Base-by-base conservation (phyloP, 129 eudicot genomes). In the Artemisia argyi region DNA sequence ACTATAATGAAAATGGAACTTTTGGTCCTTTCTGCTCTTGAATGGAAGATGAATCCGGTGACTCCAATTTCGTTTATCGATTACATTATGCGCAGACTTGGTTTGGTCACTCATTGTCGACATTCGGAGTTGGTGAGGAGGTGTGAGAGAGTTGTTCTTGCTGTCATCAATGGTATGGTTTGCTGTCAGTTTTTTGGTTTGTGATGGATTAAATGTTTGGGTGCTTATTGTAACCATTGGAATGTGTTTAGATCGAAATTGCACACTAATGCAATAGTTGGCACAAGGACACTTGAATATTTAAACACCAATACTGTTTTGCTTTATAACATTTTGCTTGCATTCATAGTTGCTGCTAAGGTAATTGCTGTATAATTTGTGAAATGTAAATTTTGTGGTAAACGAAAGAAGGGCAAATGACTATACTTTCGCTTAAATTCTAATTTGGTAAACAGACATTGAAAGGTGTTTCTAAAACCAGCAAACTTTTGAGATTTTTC, bases 21-120 rank as follows among this genome's bases (percentile, higher is more conserved):
- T 57, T 53, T 92, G 82, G 89, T 92, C 61, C 86, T 94, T 24
- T 79, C 97, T 57, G 75, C 93, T 55, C 93, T 94, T 30, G 47
- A 83, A 35, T 94, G 98, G 98, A 94, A 80, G 83, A 87, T 86
- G 96, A 90, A 86, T 79, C 92, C 95, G 12, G 97, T 90, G 32
- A 94, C 96, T 8, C 91, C 97, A 49, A 64, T 94, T 78, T 83
- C 93, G 2, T 86, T 85, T 77, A 12, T 80, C n/a, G 96, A 90
- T 76, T 88, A 90, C 76, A 65, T 81, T 30, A 61, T 78, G 47
- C 83, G 94, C 75, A 84, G 95, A 77, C 88, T 94, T 78, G 87
- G 80, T 54, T 84, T 90, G 46, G 65, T 78, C 69, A 78, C 68
- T 48, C 82, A 83, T 53, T 67, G 69, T 67, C 83, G 55, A 14